Evolutionary conservation across 2,329 filamentous ascomycete species (phyloP), one percentile per base, ranked within the genome.

Genomic region (Hymenotorrendiella dingleyae): DNA sequence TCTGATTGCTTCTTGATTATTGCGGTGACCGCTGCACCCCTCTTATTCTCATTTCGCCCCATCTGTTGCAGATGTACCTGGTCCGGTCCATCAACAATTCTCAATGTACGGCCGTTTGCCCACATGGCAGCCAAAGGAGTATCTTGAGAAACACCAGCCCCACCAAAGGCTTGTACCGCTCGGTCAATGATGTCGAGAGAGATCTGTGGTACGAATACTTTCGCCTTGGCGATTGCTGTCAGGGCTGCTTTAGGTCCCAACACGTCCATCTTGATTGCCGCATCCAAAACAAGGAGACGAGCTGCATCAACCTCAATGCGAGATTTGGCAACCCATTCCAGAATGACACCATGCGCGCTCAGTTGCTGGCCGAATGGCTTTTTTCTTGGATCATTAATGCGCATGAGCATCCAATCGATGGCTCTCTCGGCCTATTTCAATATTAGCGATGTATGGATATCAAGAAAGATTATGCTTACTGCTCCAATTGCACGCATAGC

Each of bases 401-500:
- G 84, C 58, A 89, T 86, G 45, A 98, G 77, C 78, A 97, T 85
- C 84, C 86, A 95, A 61, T 97, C 91, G 19, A 98, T 78, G 1
- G 90, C 93, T 53, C 82, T 80, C 67, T 98, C 93, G 14, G 93
- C 83, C 72, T 80, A 26, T n/a, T n/a, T n/a, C n/a, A n/a, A n/a
- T n/a, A n/a, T n/a, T n/a, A n/a, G n/a, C n/a, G n/a, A n/a, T 4
- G 21, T n/a, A 26, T n/a, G 29, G 30, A 28, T 23, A 22, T 47
- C 5, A 20, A 20, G 24, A 22, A 42, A 20, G 10, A 17, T 5
- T 4, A 40, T 23, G 69, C 73, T 64, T 68, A 80, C 80, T 40
- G 88, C 84, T 40, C 93, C 93, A 61, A 98, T 93, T 47, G 81
- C 83, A 52, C 93, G 82, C 93, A 98, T 98, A 47, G 89, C 88